Conservation (phyloP, 2,329 filamentous ascomycete species). For the Endocalyx cinctus region DNA sequence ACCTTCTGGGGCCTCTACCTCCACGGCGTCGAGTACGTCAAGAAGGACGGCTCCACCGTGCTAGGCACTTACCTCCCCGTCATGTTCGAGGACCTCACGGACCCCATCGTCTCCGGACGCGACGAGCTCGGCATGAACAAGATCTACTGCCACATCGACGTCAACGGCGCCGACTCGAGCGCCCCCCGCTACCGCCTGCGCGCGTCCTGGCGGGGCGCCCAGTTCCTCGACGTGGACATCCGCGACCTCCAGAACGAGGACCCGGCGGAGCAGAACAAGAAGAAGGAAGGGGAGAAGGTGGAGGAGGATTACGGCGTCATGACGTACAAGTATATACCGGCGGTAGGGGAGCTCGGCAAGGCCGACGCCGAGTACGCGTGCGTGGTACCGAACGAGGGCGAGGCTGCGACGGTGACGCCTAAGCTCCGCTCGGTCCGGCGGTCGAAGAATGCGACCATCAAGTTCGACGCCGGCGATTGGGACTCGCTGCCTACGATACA, state of each 20-base stretch:
- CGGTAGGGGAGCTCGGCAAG: conserved; percentile 44
- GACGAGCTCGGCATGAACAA: conserved; percentile 62
- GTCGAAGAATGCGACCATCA: conserved; percentile 38
- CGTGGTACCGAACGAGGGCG: conserved; percentile 31
- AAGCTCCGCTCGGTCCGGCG: conserved; percentile 29
- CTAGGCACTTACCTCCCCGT: conserved; percentile 52
- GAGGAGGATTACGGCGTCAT: conserved; percentile 42
- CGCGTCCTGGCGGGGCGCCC: conserved; percentile 38
- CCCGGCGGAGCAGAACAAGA: conserved; percentile 18
- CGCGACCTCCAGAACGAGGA: conserved; percentile 29
- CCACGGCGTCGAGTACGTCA: conserved; percentile 55
- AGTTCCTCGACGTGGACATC: conserved; percentile 33
- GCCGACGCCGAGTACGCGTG: conserved; percentile 51
- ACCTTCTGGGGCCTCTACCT: conserved; percentile 55
- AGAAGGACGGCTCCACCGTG: conserved; percentile 41
- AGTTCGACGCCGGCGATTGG: conserved; percentile 47
- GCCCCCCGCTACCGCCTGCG: conserved; percentile 34
- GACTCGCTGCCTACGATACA: conserved; percentile 55
- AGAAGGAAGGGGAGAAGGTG: conserved; percentile 10
- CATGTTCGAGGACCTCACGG: conserved; percentile 53
- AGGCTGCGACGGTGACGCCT: conserved; percentile 25
- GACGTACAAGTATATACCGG: conserved; percentile 54
- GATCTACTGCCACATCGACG: conserved; percentile 46
- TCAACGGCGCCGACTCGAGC: conserved; percentile 28
- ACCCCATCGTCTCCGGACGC: conserved; percentile 55